phyloP scores from a whole-genome alignment of 495 filamentous ascomycete species.

The Aspergillus avenaceus region DNA sequence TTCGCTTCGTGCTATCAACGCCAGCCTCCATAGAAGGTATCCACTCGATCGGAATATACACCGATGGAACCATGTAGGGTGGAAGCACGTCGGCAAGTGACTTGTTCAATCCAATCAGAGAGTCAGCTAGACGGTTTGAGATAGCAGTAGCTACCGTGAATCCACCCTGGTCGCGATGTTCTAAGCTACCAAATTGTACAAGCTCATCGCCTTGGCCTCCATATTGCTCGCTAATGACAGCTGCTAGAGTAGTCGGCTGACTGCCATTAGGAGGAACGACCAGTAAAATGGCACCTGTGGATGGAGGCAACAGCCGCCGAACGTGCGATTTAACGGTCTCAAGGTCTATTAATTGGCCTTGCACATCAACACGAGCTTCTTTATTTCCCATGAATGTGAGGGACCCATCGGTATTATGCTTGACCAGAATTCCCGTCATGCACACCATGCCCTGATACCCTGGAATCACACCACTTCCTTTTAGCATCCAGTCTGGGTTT shows the following conservation, averaged over 20 bases:
- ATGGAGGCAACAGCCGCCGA: not conserved
- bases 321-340: not conserved
- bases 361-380: not conserved
- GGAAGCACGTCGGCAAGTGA: conserved; percentile 31
- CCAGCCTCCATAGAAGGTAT: conserved; percentile 18
- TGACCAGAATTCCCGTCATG: too few relatives aligned
- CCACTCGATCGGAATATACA: conserved; percentile 28
- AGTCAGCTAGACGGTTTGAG: conserved; percentile 18
- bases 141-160: conserved; percentile 14
- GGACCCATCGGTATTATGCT: not conserved
- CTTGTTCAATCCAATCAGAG: conserved; percentile 31
- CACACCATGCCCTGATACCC: not conserved
- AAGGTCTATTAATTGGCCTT: not conserved
- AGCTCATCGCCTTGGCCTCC: conserved; percentile 9
- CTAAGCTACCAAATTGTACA: not conserved
- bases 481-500: too few relatives aligned
- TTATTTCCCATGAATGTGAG: not conserved
- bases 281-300: not conserved
- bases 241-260: not conserved
- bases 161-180: not conserved
- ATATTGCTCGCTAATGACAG: not conserved
- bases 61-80: conserved; percentile 36
- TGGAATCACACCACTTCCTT: too few relatives aligned
- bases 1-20: conserved; percentile 21
- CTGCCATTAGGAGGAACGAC: not conserved